Conservation (phyloP, 345 rosid genomes). For the Citrus unshiu region DNA sequence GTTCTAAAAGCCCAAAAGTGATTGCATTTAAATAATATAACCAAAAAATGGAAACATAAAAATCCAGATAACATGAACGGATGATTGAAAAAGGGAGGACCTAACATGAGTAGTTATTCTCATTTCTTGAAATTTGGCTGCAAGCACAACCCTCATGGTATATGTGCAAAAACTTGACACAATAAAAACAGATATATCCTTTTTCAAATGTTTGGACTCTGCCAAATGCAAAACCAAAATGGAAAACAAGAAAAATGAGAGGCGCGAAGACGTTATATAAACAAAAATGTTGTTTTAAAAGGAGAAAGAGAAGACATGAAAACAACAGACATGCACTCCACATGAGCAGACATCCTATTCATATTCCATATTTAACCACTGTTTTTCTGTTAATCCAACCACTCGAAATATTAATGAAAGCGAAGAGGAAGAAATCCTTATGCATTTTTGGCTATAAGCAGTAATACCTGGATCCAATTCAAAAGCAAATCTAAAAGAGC, state of each 20-base stretch:
- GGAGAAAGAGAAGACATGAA: no score
- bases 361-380: neutral
- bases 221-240: neutral
- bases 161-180: neutral
- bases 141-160: neutral
- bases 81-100: neutral
- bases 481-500: constrained; percentile 61
- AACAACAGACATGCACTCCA: no score
- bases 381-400: neutral
- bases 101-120: neutral
- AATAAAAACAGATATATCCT: neutral
- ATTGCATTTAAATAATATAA: neutral
- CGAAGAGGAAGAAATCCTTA: neutral
- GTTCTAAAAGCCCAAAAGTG: neutral
- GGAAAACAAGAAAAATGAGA: neutral
- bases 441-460: neutral
- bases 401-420: neutral
- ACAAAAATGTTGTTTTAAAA: no score
- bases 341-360: neutral
- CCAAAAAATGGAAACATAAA: neutral
- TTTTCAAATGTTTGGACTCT: neutral
- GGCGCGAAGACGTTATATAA: neutral
- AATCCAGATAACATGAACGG: neutral
- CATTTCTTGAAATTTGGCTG: neutral
- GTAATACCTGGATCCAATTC: constrained; percentile 77